Percentiles rank a stretch among this genome's conserved stretches.
phyloP scores from a whole-genome alignment of 306 rosid genomes.

The Glycine tomentella region DNA sequence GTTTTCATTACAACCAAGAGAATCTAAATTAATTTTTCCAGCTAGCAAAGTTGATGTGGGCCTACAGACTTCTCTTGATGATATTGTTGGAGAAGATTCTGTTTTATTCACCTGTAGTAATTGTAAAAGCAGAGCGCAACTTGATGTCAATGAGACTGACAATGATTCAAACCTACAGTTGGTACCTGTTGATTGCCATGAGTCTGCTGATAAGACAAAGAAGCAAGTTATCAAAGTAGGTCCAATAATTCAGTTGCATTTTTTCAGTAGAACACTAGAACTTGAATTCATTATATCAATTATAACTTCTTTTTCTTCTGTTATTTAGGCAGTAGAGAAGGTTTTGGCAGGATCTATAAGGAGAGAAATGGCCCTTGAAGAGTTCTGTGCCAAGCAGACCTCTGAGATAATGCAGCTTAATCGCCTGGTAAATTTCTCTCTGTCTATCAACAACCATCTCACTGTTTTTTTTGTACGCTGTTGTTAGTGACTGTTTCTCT shows the following conservation, averaged over 20 bases:
- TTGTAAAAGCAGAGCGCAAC: slow-evolving; percentile 72
- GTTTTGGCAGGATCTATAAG: slow-evolving; percentile 95
- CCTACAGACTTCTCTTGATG: slow-evolving; percentile 69
- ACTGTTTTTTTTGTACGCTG: slow-evolving; percentile 35
- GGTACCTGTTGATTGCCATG: slow-evolving; percentile 72
- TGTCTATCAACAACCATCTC: slow-evolving; percentile 26
- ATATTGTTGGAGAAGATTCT: slow-evolving; percentile 61
- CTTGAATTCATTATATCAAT: slow-evolving; percentile 34
- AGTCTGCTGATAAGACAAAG: slow-evolving; percentile 71
- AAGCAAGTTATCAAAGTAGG: slow-evolving; percentile 87
- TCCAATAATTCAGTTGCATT: slow-evolving; percentile 42
- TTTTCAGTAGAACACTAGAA: background rate
- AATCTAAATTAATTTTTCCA: slow-evolving; percentile 61
- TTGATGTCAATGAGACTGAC: slow-evolving; percentile 59
- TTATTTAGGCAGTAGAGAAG: slow-evolving; percentile 81
- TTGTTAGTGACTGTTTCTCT: slow-evolving; percentile 45
- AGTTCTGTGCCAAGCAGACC: slow-evolving; percentile 82
- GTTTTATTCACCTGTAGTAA: slow-evolving; percentile 62
- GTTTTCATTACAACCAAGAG: slow-evolving; percentile 73
- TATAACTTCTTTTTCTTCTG: slow-evolving; percentile 28
- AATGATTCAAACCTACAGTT: slow-evolving; percentile 73
- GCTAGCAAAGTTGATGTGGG: slow-evolving; percentile 74
- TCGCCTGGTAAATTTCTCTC: slow-evolving; percentile 77
- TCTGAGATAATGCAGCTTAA: slow-evolving; percentile 86
- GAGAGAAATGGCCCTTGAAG: slow-evolving; percentile 98